Evolutionary conservation across 148 eudicot genomes (phyloP), one percentile per base, ranked within the genome.

Genomic region (Fallopia convolvulus): DNA sequence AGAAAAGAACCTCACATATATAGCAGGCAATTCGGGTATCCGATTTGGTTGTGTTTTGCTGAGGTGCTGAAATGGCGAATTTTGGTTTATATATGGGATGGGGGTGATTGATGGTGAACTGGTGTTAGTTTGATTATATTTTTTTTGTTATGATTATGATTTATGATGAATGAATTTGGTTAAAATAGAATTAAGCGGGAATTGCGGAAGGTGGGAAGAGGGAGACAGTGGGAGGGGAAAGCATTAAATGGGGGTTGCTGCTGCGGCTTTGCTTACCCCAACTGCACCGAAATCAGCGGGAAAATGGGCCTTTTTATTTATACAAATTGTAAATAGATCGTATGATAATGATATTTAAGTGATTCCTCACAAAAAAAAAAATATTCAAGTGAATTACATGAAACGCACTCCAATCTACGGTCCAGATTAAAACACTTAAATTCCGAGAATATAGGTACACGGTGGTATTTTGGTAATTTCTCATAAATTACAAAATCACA

Each of bases 201-300:
- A 68, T 68, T 68, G 44, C 72, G 72, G 72, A 68, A 36, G 72
- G 70, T 63, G 70, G 68, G 56, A 50, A 50, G 56, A 61, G 72
- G 63, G 44, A 66, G 42, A 66, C 72, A 66, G 13, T 36, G 42
- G 46, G 17, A 30, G 70, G 72, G 23, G 21, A 68, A 32, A 68
- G 72, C 72, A 68, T 68, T 68, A 68, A 68, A 68, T 68, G 72
- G 23, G 72, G 72, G 72, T 21, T 13, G 70, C 41, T 65, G 40
- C 70, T 65, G 17, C 13, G 13, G 41, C 72, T 68, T 36, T 36
- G 44, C 42, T 17, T 68, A 39, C 18, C 36, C 21, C 44, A 68
- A 33, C 72, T 14, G 11, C 18, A 65, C 70, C 70, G 70, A 68
- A 68, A 68, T 68, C 20, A 68, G 44, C 72, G 72, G 21, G 20